These are phyloP conservation scores for Nepenthes alata DNA, from an alignment of 179 eudicot species.

Conservation along the genomic window DNA sequence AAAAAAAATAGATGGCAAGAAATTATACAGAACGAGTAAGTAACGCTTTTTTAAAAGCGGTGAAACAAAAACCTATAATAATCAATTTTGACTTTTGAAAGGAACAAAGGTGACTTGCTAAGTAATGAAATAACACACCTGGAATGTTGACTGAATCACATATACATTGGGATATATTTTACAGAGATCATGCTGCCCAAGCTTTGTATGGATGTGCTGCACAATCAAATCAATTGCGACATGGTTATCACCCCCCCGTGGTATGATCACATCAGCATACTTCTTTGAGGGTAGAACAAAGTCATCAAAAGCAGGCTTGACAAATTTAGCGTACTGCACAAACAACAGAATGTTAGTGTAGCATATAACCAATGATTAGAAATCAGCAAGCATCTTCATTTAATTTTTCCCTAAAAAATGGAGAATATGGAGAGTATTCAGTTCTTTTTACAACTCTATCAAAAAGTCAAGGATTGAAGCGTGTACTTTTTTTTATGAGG, in stretches of 20 bases:
- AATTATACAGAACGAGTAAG: no score
- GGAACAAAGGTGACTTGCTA: no score
- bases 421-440: not conserved
- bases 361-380: not conserved
- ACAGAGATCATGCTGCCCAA: slow-evolving; percentile 74
- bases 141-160: slow-evolving; percentile 76
- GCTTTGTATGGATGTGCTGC: slow-evolving; percentile 69
- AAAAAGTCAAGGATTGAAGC: no score
- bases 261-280: slow-evolving; percentile 80
- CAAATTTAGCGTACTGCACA: slow-evolving; percentile 76
- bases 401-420: no score
- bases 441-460: not conserved
- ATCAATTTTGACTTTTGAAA: no score
- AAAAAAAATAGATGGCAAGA: no score
- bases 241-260: slow-evolving; percentile 84
- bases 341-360: not conserved
- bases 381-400: not conserved
- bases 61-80: no score
- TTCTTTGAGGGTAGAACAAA: slow-evolving; percentile 77
- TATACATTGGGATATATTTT: slow-evolving; percentile 59
- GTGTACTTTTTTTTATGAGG: no score
- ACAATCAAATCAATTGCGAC: slow-evolving; percentile 76
- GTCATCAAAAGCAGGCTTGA: slow-evolving; percentile 84
- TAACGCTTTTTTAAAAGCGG: no score
- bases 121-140: slow-evolving; percentile 26